Evolutionary conservation across 1,284 basidiomycete genomes (phyloP).

Genomic region (Vanrija sp.): DNA sequence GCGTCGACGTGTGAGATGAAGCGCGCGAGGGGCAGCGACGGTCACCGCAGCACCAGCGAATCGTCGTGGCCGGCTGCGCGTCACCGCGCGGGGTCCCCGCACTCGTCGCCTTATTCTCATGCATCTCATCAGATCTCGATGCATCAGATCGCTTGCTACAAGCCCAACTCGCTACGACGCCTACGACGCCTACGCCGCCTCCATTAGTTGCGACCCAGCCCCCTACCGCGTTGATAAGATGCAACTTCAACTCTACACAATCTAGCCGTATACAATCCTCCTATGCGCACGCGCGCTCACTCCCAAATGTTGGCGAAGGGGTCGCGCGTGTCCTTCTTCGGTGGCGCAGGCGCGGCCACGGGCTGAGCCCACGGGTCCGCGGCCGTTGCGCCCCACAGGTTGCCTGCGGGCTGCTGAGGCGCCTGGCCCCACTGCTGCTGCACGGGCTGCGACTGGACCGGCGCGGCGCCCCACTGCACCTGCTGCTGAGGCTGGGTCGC

Average conservation of each 20-base stretch:
- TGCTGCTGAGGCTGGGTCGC: background rate
- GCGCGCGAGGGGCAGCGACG: no score
- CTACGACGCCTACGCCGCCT: no score
- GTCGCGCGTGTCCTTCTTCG: constrained; percentile 36
- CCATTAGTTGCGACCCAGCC: no score
- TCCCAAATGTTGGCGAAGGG: constrained; percentile 39
- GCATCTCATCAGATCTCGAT: no score
- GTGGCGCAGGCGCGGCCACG: constrained; percentile 6
- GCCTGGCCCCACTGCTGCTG: constrained; percentile 13
- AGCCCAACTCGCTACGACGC: no score
- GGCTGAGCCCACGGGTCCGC: constrained; percentile 26
- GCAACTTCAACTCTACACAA: background rate
- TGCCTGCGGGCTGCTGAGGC: background rate
- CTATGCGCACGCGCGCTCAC: background rate
- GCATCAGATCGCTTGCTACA: no score
- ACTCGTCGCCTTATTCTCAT: no score
- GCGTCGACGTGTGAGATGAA: no score
- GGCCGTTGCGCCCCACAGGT: constrained; percentile 8
- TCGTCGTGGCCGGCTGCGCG: no score
- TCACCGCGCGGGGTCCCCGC: no score
- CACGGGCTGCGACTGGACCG: background rate
- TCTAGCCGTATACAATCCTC: background rate
- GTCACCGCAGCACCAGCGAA: no score
- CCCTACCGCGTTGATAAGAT: background rate
- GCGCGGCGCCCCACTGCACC: background rate